Evolutionary conservation across 1,284 basidiomycete genomes (phyloP).

Genomic region (Rhodotorula sp.): DNA sequence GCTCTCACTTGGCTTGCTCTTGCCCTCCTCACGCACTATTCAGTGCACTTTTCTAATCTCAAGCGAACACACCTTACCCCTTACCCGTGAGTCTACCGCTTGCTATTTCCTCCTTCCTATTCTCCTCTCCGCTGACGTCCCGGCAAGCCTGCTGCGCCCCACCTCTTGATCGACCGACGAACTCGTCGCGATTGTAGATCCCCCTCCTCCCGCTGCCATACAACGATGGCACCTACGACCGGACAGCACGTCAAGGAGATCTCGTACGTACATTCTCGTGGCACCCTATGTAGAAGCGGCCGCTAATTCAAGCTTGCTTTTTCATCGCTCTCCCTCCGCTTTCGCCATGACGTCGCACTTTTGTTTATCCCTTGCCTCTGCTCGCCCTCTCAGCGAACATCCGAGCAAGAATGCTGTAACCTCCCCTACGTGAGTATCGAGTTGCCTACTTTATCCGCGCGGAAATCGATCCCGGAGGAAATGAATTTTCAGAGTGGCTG

Average conservation of each 20-base stretch:
- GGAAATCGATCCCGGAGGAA: no score
- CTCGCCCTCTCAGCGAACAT: conserved; percentile 19
- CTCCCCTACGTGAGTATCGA: conserved; percentile 13
- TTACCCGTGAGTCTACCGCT: no score
- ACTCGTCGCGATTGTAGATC: background rate
- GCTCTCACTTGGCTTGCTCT: no score
- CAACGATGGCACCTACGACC: conserved; percentile 13
- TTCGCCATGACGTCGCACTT: no score
- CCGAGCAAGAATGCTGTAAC: conserved; percentile 28
- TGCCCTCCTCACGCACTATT: no score
- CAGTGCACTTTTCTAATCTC: no score
- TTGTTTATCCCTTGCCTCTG: background rate
- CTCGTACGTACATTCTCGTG: background rate
- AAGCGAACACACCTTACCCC: no score
- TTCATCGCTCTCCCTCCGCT: background rate
- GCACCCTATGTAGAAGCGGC: background rate
- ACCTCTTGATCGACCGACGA: no score
- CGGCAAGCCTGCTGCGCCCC: no score
- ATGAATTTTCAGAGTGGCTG: background rate
- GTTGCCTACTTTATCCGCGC: no score
- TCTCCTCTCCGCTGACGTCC: no score
- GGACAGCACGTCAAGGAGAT: conserved; percentile 16
- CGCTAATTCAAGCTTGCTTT: background rate
- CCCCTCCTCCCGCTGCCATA: background rate
- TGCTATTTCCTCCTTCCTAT: no score